These are phyloP conservation scores for Nannochloropsis oceanica DNA, from an alignment of 108 stramenopile genomes.

Conservation along the genomic window DNA sequence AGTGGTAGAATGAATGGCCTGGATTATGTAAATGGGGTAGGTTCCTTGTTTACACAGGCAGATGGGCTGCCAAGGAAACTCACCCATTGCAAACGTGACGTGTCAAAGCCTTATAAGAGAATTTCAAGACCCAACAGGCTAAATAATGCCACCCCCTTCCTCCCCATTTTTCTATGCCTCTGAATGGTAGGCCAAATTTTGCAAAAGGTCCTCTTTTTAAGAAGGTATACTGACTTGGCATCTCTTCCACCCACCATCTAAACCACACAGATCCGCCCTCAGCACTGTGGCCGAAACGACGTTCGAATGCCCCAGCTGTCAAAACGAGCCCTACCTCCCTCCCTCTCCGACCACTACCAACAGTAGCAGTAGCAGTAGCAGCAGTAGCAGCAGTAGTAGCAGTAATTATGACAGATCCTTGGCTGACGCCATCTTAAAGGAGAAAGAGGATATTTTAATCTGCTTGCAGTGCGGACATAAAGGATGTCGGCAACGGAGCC, in stretches of 20 bases:
- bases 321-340: neutral
- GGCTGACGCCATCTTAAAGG: slow-evolving; percentile 5
- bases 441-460: slow-evolving; percentile 17
- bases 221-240: too few relatives aligned
- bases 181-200: too few relatives aligned
- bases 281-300: neutral
- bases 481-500: slow-evolving; percentile 2
- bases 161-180: too few relatives aligned
- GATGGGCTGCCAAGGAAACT: too few relatives aligned
- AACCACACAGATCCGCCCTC: neutral
- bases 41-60: too few relatives aligned
- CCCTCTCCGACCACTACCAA: neutral
- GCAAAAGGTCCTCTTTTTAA: too few relatives aligned
- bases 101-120: too few relatives aligned
- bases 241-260: neutral
- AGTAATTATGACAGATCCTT: neutral
- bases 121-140: too few relatives aligned
- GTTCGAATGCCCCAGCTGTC: neutral
- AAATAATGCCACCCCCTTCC: too few relatives aligned
- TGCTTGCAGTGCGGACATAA: slow-evolving; percentile 26
- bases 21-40: too few relatives aligned
- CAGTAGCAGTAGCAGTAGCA: neutral
- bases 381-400: neutral
- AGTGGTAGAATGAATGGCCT: too few relatives aligned
- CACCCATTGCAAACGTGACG: too few relatives aligned